phyloP scores from a whole-genome alignment of 2,329 filamentous ascomycete genomes.

The Zymoseptoria pseudotritici region DNA sequence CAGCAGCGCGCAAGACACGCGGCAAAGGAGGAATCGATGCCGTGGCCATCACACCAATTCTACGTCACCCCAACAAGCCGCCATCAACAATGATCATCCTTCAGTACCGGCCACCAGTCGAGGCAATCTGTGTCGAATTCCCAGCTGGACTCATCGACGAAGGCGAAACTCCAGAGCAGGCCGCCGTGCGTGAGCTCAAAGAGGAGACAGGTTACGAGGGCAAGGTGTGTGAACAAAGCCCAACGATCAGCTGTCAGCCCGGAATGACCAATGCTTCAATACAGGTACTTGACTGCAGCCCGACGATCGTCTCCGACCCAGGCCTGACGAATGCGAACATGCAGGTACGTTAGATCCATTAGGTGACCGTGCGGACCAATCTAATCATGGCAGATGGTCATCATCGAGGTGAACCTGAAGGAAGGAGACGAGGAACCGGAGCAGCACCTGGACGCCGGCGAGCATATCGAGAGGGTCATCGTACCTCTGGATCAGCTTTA shows the following conservation, averaged over 20 bases:
- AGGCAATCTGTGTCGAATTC: slow-evolving; percentile 53
- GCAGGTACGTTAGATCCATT: slow-evolving; percentile 34
- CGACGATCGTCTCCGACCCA: slow-evolving; percentile 60
- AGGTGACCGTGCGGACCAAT: neutral
- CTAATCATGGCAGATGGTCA: slow-evolving; percentile 37
- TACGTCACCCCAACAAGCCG: slow-evolving; percentile 41
- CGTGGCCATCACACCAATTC: slow-evolving; percentile 50
- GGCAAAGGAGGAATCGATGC: slow-evolving; percentile 52
- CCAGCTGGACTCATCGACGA: slow-evolving; percentile 54
- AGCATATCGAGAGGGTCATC: slow-evolving; percentile 54
- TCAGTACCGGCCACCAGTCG: slow-evolving; percentile 53
- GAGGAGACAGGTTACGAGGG: slow-evolving; percentile 59
- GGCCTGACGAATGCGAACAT: slow-evolving; percentile 55
- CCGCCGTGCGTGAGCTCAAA: slow-evolving; percentile 51
- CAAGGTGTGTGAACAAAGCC: slow-evolving; percentile 40
- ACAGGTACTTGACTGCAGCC: slow-evolving; percentile 44
- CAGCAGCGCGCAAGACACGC: slow-evolving; percentile 45
- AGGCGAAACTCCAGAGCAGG: slow-evolving; percentile 49
- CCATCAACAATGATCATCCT: slow-evolving; percentile 50
- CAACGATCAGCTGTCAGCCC: slow-evolving; percentile 55
- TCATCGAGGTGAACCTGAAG: slow-evolving; percentile 50
- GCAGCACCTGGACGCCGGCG: slow-evolving; percentile 54
- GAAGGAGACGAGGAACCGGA: slow-evolving; percentile 47
- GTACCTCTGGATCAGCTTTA: slow-evolving; percentile 52
- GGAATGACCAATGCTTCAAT: slow-evolving; percentile 34